These are phyloP conservation scores for Salix suchowensis DNA, from an alignment of 345 rosid genomes.

Conservation along the genomic window DNA sequence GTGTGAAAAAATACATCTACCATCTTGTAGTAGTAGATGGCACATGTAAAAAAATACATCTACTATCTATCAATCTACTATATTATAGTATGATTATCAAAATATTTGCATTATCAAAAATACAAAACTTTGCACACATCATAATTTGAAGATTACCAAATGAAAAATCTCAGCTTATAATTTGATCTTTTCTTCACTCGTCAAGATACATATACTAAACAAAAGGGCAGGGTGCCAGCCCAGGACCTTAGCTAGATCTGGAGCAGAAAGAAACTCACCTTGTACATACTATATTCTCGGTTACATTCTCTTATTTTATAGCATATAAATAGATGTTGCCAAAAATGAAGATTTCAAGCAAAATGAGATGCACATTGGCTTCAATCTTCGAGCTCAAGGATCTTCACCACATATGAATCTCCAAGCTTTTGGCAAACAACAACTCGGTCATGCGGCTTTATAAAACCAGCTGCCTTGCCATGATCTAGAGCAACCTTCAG, in stretches of 20 bases:
- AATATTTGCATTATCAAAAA: no score
- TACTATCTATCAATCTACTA: no score
- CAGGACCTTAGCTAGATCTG: background rate
- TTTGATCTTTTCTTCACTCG: no score
- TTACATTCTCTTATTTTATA: background rate
- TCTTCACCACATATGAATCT: conserved; percentile 57
- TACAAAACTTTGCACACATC: no score
- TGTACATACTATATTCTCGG: background rate
- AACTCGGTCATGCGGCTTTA: conserved; percentile 55
- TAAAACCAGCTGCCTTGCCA: conserved; percentile 49
- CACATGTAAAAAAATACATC: no score
- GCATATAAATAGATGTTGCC: background rate
- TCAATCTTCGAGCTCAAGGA: conserved; percentile 58
- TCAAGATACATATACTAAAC: no score
- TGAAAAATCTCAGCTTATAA: no score
- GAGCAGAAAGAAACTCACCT: background rate
- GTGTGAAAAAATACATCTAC: no score
- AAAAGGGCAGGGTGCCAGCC: background rate
- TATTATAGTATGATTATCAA: no score
- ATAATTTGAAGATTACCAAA: no score
- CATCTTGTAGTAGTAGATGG: no score
- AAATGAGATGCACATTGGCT: background rate
- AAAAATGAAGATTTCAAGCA: background rate
- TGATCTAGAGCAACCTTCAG: conserved; percentile 61
- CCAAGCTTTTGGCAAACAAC: conserved; percentile 64